Evolutionary conservation across 2,329 filamentous ascomycete genomes (phyloP).

Genomic region (Fusarium devonianum): DNA sequence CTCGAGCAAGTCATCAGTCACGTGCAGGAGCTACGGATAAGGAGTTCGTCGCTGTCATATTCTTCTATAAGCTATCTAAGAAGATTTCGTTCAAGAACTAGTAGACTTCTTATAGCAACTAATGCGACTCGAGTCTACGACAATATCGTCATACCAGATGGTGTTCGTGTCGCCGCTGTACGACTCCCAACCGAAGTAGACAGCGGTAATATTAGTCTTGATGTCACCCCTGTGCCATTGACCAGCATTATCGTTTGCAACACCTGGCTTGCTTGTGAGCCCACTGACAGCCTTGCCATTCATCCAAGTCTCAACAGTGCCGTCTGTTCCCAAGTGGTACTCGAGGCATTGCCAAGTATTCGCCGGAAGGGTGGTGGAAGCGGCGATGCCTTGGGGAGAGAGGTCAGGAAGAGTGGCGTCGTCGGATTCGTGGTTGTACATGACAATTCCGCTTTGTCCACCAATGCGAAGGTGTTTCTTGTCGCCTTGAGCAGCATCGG

Average conservation of each 20-base stretch:
- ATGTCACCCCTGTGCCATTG: conserved; percentile 60
- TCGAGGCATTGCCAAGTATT: conserved; percentile 66
- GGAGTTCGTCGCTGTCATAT: too few species aligned
- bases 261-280: conserved; percentile 51
- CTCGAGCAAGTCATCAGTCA: too few species aligned
- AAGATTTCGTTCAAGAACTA: too few species aligned
- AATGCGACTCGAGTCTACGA: conserved; percentile 44
- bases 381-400: conserved; percentile 64
- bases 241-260: conserved; percentile 52
- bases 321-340: conserved; percentile 65
- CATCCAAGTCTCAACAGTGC: conserved; percentile 67
- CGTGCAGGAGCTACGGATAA: too few species aligned
- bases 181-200: conserved; percentile 70
- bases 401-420: conserved; percentile 69
- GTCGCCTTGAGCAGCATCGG: conserved; percentile 61
- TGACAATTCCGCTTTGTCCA: conserved; percentile 66
- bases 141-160: conserved; percentile 69
- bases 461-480: conserved; percentile 69
- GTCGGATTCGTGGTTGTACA: conserved; percentile 70
- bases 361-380: conserved; percentile 59
- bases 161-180: conserved; percentile 68
- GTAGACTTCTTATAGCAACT: conserved; percentile 24
- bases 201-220: conserved; percentile 60
- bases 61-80: too few species aligned
- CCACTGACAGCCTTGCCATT: conserved; percentile 60